Base-by-base conservation (phyloP, 257 asterid genomes). In the Solanum dulcamara region DNA sequence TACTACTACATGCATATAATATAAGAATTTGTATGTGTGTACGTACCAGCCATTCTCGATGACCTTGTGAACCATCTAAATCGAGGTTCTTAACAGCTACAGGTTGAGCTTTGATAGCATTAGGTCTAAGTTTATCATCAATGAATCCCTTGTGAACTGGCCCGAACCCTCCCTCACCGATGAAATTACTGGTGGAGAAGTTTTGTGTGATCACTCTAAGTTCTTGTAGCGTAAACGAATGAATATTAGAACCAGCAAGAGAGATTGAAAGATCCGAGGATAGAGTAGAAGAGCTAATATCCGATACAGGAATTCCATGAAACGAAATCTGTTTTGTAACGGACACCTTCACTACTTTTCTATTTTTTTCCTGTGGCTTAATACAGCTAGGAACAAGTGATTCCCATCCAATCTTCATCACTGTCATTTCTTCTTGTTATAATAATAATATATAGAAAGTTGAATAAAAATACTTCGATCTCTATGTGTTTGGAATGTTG, bases 61-160 rank as follows among this genome's bases (percentile, higher is more conserved):
- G 99, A 7, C 99, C 99, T 62, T 96, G 99, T 1, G 93, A 24
- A 71, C 99, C 98, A 85, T 94, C 99, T 81, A 96, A 91, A 83
- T 96, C 98, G 32, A 96, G 92, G 44, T 93, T 94, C 91, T 96
- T 96, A 33, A 96, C 98, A 1, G 99, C 99, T 5, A 96, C 98
- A 55, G 99, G 98, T 91, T 96, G 99, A 75, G 98, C 98, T 87
- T 93, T 96, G 80, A 96, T 85, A 1, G 96, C 96, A 70, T 70
- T 70, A 8, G 97, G 97, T 87, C 98, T 30, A 13, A 96, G 86
- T 87, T 92, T 93, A 60, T 96, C 98, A 57, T 96, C 99, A 32
- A 96, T 90, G 90, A 96, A 96, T 10, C 99, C 99, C 88, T 96
- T 96, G 66, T 96, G 98, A 9, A 96, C 99, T 12, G 99, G 98